Base-by-base conservation (phyloP, 192 early-diverging fungal genomes). In the Backusella australiensis region DNA sequence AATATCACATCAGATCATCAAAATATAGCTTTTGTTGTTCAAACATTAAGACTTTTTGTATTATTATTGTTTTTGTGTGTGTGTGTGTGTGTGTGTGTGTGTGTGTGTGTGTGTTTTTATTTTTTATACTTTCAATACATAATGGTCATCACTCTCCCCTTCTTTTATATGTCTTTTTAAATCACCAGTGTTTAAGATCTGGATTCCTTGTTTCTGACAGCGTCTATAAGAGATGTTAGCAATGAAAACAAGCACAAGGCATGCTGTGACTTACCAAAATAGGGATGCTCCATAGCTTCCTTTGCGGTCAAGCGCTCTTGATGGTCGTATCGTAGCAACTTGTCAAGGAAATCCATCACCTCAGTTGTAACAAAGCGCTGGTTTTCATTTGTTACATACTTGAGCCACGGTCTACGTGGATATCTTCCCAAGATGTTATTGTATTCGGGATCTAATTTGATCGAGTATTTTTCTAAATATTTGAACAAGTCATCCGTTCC, bases 401-500 rank as follows among this genome's bases (percentile, higher is more conserved):
- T 90, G 53, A 80, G 74, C 96, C 96, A 99, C 71, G 94, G 93
- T 80, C 92, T 96, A 53, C 93, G 90, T 35, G 94, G 92, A 68
- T 83, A 79, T 75, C 83, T 87, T 83, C 95, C 96, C n/a, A 99
- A 86, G 79, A 98, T 95, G 74, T 94, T 91, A 77, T 98, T 91
- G 84, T 97, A 98, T 74, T 94, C 93, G 49, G 88, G 86, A 84
- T 96, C 94, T 72, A 98, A 88, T 76, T 92, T 91, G 81, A 99
- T 94, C 71, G 95, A 92, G 84, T 99, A 99, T 83, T 98, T 98
- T 77, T 96, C 93, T 73, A 98, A 78, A 78, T 99, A 99, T 34
- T 89, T 89, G 77, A 93, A 90, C 67, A 99, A 86, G 36, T 97
- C 96, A 77, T 99, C 96, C 34, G 98, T 99, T 6, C 98, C 98